Conservation (phyloP, 2,329 filamentous ascomycete genomes). For the Helicocarpus griseus region DNA sequence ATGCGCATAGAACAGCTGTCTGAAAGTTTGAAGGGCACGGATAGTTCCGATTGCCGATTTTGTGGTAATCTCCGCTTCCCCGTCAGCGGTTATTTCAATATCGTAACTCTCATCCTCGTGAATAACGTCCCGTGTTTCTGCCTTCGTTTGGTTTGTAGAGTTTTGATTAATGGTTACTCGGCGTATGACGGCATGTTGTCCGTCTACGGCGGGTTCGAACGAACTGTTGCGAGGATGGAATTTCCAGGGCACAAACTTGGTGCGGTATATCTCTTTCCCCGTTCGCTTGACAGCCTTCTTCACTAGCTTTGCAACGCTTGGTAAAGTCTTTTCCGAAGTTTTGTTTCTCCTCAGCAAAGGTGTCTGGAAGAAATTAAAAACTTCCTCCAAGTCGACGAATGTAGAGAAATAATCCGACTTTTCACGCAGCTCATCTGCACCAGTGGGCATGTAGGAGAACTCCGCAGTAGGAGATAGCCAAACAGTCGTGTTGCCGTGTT, state of each 20-base stretch:
- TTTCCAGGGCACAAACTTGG: constrained; percentile 23
- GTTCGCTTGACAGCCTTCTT: constrained; percentile 14
- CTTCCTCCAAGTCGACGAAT: neutral
- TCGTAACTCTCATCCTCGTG: constrained; percentile 19
- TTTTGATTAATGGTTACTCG: constrained; percentile 15
- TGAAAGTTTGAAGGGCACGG: constrained; percentile 19
- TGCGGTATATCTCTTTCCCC: constrained; percentile 11
- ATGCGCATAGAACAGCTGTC: constrained; percentile 21
- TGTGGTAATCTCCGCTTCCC: constrained; percentile 15
- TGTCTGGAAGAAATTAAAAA: neutral
- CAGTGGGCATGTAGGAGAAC: constrained; percentile 7
- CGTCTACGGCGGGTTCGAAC: constrained; percentile 15
- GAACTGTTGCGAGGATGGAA: constrained; percentile 17
- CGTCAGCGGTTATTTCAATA: constrained; percentile 14
- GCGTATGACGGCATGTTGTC: constrained; percentile 9
- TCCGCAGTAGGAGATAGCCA: constrained; percentile 9
- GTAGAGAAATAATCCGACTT: constrained; percentile 1
- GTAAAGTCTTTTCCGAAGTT: neutral
- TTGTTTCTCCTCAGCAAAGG: neutral
- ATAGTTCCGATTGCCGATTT: constrained; percentile 18
- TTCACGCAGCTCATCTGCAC: neutral
- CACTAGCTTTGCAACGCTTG: constrained; percentile 14
- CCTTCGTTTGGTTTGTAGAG: neutral
- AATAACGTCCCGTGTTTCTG: constrained; percentile 10
- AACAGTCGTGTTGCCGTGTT: constrained; percentile 8